Evolutionary conservation across 2,329 filamentous ascomycete species (phyloP), one percentile per base, ranked within the genome.

Genomic region (Epichloe amarillans): DNA sequence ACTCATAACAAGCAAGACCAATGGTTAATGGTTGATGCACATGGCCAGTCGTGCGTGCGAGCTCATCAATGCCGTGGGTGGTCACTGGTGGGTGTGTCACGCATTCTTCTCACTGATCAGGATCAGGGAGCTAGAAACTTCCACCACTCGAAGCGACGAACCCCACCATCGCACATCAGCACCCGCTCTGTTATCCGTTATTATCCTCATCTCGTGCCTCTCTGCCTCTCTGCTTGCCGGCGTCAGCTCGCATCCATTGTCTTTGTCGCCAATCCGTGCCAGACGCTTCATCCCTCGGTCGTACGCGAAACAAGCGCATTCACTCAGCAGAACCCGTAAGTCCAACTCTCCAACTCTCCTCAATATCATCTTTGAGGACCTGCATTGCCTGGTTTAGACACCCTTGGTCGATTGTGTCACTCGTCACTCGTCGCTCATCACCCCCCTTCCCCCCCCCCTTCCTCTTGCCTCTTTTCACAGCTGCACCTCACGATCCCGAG

Each of bases 121-220:
- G 21, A 19, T 19, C 19, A 7, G 54, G 53, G 12, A 54, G 53
- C 56, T 58, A 59, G 55, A 55, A 55, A 53, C 53, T 58, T 58
- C 57, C 55, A 58, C 50, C 52, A 42, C n/a, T 11, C 12, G 17
- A 19, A 21, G 19, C 12, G n/a, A 19, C 23, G 40, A 41, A 26
- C 51, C 48, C 47, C 47, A 50, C 47, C 51, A 41, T 37, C 4
- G 14, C n/a, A 4, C 43, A 8, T 19, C 43, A 2, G n/a, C 43
- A 26, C n/a, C 23, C 14, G 11, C 30, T 30, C 43, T 3, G 30
- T 4, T 4, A 11, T 30, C 26, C 26, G 26, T 30, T 30, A 30
- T 30, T 30, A 30, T 30, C 8, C 26, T 30, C 19, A 26, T 35
- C 6, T 23, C 23, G 23, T 23, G 23, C 23, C 23, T 7, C 23